A percentile compares a stretch with the other conserved stretches of the same genome.
Evolutionary conservation across 2,329 filamentous ascomycete genomes (phyloP).

Genomic region (Xylaria digitata): DNA sequence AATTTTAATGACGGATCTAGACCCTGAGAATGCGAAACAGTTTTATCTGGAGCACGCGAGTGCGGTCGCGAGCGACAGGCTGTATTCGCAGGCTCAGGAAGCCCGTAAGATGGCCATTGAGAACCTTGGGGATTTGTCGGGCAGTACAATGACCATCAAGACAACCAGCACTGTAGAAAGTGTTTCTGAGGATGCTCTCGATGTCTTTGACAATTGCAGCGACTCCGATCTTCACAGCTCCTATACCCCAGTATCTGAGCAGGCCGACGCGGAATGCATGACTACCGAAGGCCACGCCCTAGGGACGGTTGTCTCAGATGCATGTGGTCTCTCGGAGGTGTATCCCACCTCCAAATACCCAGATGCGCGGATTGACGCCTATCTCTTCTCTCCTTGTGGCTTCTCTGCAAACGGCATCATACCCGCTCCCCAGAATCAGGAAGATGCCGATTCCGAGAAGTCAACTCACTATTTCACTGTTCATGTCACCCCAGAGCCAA

Average conservation of each 20-base stretch:
- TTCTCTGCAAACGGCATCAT: slow-evolving; percentile 98
- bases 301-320: slow-evolving; percentile 90
- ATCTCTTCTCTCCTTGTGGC: slow-evolving; percentile 95
- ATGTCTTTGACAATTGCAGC: slow-evolving; percentile 81
- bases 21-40: slow-evolving; percentile 75
- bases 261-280: slow-evolving; percentile 75
- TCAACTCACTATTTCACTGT: slow-evolving; percentile 95
- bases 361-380: slow-evolving; percentile 92
- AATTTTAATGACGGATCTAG: slow-evolving; percentile 78
- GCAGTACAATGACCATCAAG: slow-evolving; percentile 54
- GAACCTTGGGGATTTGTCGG: slow-evolving; percentile 69
- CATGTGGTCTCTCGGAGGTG: slow-evolving; percentile 87
- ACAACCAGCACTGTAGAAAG: slow-evolving; percentile 56
- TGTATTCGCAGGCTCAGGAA: slow-evolving; percentile 73
- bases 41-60: slow-evolving; percentile 80
- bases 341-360: slow-evolving; percentile 90
- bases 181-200: slow-evolving; percentile 69
- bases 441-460: slow-evolving; percentile 56
- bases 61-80: slow-evolving; percentile 86
- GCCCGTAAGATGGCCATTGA: slow-evolving; percentile 70
- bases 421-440: slow-evolving; percentile 73
- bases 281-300: slow-evolving; percentile 94
- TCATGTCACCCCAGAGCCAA: slow-evolving; percentile 95
- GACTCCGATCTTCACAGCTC: slow-evolving; percentile 65
- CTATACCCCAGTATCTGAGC: slow-evolving; percentile 66